phyloP scores from a whole-genome alignment of 176 grass and related monocot species.

The Chloris gayana region DNA sequence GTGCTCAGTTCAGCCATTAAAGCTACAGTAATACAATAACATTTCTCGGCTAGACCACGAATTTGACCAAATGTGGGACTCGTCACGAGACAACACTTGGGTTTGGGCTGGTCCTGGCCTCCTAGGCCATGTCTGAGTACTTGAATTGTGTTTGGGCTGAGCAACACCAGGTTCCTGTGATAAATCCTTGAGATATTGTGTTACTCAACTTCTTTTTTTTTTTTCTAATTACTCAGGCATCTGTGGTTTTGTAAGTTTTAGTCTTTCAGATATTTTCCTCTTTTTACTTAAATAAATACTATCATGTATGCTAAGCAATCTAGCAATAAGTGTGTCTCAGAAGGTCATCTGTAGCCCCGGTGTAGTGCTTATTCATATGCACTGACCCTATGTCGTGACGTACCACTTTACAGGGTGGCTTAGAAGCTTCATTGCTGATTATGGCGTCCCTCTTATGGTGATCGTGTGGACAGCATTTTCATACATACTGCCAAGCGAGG shows the following conservation, averaged over 20 bases:
- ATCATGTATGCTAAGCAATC: conserved; percentile 4
- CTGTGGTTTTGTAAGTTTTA: neutral
- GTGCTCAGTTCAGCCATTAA: neutral
- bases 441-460: conserved; percentile 94
- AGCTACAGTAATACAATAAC: neutral
- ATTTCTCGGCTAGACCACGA: neutral
- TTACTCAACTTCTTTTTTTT: neutral
- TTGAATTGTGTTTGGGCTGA: neutral
- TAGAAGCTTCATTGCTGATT: conserved; percentile 87
- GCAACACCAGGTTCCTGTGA: neutral
- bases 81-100: neutral
- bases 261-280: neutral
- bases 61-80: neutral
- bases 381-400: conserved; percentile 8
- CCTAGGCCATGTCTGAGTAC: neutral
- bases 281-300: neutral
- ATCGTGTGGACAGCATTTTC: conserved; percentile 85
- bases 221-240: neutral
- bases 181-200: neutral
- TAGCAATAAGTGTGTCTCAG: neutral
- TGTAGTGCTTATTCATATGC: neutral
- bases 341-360: neutral
- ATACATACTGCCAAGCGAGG: conserved; percentile 62
- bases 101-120: neutral
- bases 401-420: conserved; percentile 65